Base-by-base conservation (phyloP, 768 basidiomycete species). In the Kwoniella botswanensis region DNA sequence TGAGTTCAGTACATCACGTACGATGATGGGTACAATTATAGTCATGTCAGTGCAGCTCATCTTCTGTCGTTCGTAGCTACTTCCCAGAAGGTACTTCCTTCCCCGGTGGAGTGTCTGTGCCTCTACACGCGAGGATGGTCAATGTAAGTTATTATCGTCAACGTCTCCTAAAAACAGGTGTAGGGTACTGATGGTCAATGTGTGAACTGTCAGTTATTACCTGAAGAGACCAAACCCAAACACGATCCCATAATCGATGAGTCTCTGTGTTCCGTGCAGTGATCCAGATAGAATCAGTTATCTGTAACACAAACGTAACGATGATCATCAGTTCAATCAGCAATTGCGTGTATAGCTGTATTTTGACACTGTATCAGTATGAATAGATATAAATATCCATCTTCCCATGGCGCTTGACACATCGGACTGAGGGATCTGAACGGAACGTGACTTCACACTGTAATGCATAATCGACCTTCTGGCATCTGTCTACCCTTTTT, bases 61-160 rank as follows among this genome's bases (percentile, higher is more conserved):
- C 35, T 35, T 35, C 35, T 7, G 35, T 42, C 9, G 18, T 54
- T 46, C 52, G 10, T 41, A 78, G 79, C 5, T 83, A 82, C 56
- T 83, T 83, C 50, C 80, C 80, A 17, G 76, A 76, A 15, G 82
- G 82, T 0, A 83, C 82, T 11, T 79, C 81, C 6, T 83, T 83
- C 66, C 82, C 79, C 3, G 76, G 78, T 2, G 82, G 82, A 12
- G 77, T 82, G 13, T 74, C 79, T 67, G 75, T 82, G 5, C 82
- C 82, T 18, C 64, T 83, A 12, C 82, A 83, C 65, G 82, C 82
- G 15, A 63, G 82, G 42, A 80, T 83, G 79, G 82, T 82, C 52
- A 82, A 82, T 68, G 67, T 68, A 21, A 43, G 67, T 68, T 11
- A 10, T 50, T 4, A 41, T 4, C 59, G 13, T 0, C 21, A 12